Evolutionary conservation across 768 basidiomycete species (phyloP).

Genomic region (Tricholoma flavovirens): DNA sequence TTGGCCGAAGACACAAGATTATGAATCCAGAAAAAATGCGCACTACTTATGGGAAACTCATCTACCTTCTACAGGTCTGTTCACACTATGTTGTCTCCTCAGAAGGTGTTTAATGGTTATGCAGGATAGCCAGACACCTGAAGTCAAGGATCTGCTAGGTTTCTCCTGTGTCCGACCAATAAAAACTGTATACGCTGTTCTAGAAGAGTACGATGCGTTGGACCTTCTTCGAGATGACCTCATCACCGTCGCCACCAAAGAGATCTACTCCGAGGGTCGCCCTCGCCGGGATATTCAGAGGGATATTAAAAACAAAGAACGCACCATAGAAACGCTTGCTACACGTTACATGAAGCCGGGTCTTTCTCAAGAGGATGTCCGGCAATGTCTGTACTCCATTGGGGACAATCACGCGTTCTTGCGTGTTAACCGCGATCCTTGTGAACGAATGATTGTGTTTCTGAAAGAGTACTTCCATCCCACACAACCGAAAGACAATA

Average conservation of each 20-base stretch:
- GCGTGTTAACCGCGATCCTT: slow-evolving; percentile 81
- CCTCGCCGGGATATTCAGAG: slow-evolving; percentile 73
- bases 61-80: slow-evolving; percentile 74
- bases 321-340: slow-evolving; percentile 74
- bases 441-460: slow-evolving; percentile 76
- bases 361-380: slow-evolving; percentile 58
- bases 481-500: slow-evolving; percentile 56
- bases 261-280: slow-evolving; percentile 71
- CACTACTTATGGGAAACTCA: slow-evolving; percentile 80
- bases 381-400: slow-evolving; percentile 81
- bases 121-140: slow-evolving; percentile 80
- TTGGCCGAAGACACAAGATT: slow-evolving; percentile 82
- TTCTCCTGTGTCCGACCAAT: slow-evolving; percentile 79
- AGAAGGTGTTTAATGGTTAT: slow-evolving; percentile 6
- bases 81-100: background rate
- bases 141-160: slow-evolving; percentile 72
- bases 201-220: slow-evolving; percentile 60
- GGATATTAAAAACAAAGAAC: slow-evolving; percentile 81
- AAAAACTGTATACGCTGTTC: slow-evolving; percentile 62
- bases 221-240: slow-evolving; percentile 74
- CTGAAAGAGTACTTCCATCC: slow-evolving; percentile 76
- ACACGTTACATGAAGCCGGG: slow-evolving; percentile 52
- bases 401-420: slow-evolving; percentile 90
- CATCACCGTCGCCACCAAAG: slow-evolving; percentile 70
- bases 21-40: slow-evolving; percentile 94